Base-by-base conservation (phyloP, 306 rosid species). In the Lathyrus tuberosus region DNA sequence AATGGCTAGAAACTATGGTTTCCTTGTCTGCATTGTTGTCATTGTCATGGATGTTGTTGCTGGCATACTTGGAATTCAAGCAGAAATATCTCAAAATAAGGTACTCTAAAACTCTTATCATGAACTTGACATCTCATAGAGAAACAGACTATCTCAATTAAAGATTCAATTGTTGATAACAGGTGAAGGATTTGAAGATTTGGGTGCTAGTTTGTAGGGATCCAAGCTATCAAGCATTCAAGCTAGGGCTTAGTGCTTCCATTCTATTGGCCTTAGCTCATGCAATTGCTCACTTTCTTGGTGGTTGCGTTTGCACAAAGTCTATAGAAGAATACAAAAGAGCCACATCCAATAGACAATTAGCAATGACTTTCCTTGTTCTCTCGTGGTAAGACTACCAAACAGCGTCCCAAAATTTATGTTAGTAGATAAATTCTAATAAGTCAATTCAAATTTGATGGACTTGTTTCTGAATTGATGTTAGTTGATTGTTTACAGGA, bases 41-140 rank as follows among this genome's bases (percentile, higher is more conserved):
- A 75, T 86, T 79, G 14, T 73, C 13, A 10, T 88, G 81, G 98
- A 94, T 28, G 69, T 71, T 51, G 75, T 66, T 1, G 97, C 95
- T 0, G 98, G 96, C 48, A 88, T 88, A 57, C 96, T 94, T 42
- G 96, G 95, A 65, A 84, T 94, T 71, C 68, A 90, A 49, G 97
- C 97, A 5, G 95, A 87, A 73, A 71, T 94, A 17, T 76, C 92
- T 46, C 88, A 90, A 80, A 85, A 89, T 79, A 94, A 88, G 96
- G 98, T 92, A 78, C 28, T 35, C 10, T n/a, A 40, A 61, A 37
- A 38, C 30, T 35, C 40, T 35, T 35, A 35, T 1, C 40, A 35
- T 35, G 40, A 35, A 35, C 40, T 35, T 35, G 9, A 35, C 40
- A 35, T 35, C 40, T 35, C 40, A 8, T 35, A 35, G 40, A 7